These are phyloP conservation scores for Podaxis carcinomalis DNA, from an alignment of 768 basidiomycete species.

Conservation along the genomic window DNA sequence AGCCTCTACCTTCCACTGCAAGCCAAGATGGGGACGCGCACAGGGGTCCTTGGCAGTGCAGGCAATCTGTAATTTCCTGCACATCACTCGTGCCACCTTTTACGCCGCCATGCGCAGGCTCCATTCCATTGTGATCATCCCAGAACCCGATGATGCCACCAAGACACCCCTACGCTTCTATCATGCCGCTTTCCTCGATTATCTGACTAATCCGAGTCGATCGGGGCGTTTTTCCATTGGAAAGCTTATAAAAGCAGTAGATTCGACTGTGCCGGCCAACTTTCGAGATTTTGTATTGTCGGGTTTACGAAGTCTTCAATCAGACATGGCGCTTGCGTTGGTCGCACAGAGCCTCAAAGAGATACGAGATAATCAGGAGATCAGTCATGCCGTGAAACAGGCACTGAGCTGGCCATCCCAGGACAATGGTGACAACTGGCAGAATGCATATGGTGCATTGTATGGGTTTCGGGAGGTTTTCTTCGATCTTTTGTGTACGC, in stretches of 20 bases:
- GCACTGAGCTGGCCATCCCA: not conserved
- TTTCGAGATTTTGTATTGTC: not conserved
- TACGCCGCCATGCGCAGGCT: not conserved
- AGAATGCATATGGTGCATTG: not conserved
- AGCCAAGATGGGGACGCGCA: too few species aligned
- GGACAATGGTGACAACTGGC: not conserved
- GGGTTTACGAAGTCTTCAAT: not conserved
- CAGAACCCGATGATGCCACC: not conserved
- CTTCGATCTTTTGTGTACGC: not conserved
- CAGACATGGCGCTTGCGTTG: not conserved
- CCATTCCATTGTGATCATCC: not conserved
- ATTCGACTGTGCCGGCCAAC: not conserved
- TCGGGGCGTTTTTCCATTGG: conserved; percentile 23
- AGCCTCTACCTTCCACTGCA: not conserved
- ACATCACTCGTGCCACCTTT: not conserved
- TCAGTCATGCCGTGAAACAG: not conserved
- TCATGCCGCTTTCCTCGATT: not conserved
- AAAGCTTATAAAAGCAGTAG: not conserved
- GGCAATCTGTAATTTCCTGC: not conserved
- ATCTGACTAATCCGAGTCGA: too few species aligned
- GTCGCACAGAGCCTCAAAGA: not conserved
- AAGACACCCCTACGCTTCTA: not conserved
- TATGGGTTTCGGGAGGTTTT: not conserved
- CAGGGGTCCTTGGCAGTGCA: not conserved
- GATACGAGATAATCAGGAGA: not conserved